Evolutionary conservation across 352 stramenopile species (phyloP).

Genomic region (Pythium chondricola): DNA sequence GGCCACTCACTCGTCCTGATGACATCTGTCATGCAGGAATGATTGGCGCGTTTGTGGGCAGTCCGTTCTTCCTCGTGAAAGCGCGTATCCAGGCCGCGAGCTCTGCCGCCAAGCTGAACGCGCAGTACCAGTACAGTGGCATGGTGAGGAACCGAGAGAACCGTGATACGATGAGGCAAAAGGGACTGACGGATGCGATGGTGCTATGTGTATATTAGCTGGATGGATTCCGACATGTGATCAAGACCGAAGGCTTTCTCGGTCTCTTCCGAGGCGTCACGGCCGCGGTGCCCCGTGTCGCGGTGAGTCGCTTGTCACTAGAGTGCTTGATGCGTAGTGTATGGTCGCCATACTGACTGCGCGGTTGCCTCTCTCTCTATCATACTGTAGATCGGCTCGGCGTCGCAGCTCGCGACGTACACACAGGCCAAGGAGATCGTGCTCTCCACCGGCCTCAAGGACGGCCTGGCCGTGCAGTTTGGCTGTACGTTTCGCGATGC

Average conservation of each 20-base stretch:
- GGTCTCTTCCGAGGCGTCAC: conserved; percentile 73
- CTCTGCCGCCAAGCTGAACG: conserved; percentile 65
- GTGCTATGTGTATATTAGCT: conserved; percentile 22
- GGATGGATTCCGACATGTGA: conserved; percentile 73
- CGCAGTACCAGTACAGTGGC: conserved; percentile 77
- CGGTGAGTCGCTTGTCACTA: too few species aligned
- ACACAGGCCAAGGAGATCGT: conserved; percentile 81
- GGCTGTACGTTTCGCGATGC: conserved; percentile 39
- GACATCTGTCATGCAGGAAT: too few species aligned
- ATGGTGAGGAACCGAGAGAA: conserved; percentile 36
- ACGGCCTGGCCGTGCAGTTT: conserved; percentile 71
- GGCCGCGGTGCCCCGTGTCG: conserved; percentile 69
- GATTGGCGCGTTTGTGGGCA: conserved; percentile 70
- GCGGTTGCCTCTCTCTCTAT: neutral
- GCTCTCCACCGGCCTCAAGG: conserved; percentile 62
- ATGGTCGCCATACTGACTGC: too few species aligned
- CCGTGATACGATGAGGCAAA: neutral
- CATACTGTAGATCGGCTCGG: conserved; percentile 66
- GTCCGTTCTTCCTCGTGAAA: conserved; percentile 84
- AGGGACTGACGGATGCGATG: too few species aligned
- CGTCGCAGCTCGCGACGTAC: conserved; percentile 79
- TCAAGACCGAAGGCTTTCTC: conserved; percentile 57
- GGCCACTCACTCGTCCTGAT: too few species aligned
- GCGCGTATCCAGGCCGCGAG: conserved; percentile 78
- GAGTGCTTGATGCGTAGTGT: conserved; percentile 29